A percentile compares a stretch with the other conserved stretches of the same genome.
phyloP scores from a whole-genome alignment of 371 early-diverging fungal genomes.

The Mortierella sp. region DNA sequence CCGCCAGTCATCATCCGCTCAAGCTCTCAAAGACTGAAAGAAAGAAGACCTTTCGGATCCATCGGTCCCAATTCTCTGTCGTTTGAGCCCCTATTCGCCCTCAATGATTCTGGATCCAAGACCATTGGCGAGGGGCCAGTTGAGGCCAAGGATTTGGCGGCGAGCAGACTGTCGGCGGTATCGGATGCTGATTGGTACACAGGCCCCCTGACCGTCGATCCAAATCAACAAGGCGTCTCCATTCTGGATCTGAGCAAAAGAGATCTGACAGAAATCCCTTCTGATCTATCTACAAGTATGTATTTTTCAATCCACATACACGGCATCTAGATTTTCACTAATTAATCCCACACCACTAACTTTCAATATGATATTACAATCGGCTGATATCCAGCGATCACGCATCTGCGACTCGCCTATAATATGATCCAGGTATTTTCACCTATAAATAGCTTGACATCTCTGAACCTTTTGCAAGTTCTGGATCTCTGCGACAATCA shows the following conservation, averaged over 20 bases:
- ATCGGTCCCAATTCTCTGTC: conserved; percentile 23
- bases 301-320: background rate
- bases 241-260: conserved; percentile 45
- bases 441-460: conserved; percentile 64
- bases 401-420: conserved; percentile 62
- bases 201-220: conserved; percentile 17
- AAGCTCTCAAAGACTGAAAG: conserved; percentile 15
- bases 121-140: background rate
- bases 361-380: background rate
- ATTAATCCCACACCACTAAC: background rate
- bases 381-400: conserved; percentile 19
- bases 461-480: conserved; percentile 60
- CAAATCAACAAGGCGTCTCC: conserved; percentile 39
- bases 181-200: conserved; percentile 47
- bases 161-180: conserved; percentile 32
- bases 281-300: conserved; percentile 38
- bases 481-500: conserved; percentile 83
- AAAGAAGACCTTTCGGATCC: conserved; percentile 24
- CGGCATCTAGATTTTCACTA: background rate
- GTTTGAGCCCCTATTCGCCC: conserved; percentile 46
- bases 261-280: conserved; percentile 35
- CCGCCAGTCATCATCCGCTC: conserved; percentile 3
- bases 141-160: conserved; percentile 2
- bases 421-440: conserved; percentile 66
- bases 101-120: conserved; percentile 23